These are phyloP conservation scores for Erodium moschatum DNA, from an alignment of 441 rosid species.

Conservation along the genomic window DNA sequence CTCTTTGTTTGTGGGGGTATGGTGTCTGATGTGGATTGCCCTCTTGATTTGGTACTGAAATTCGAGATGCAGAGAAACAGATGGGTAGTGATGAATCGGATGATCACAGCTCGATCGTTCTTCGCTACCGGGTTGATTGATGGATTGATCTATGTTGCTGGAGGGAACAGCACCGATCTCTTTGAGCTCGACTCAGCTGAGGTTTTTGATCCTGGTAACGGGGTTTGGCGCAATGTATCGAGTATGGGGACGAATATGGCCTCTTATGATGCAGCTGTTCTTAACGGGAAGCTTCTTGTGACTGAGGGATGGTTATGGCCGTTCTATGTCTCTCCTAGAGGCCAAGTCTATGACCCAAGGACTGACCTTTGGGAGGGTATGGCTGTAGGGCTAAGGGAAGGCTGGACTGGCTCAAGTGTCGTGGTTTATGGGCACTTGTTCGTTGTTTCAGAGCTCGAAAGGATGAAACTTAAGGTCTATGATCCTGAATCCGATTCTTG, in stretches of 20 bases:
- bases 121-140: conserved; percentile 64
- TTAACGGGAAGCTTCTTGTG: conserved; percentile 72
- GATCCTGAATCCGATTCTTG: conserved; percentile 50
- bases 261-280: conserved; percentile 70
- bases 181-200: conserved; percentile 70
- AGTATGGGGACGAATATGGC: conserved; percentile 78
- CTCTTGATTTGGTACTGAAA: conserved; percentile 68
- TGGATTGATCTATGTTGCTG: conserved; percentile 73
- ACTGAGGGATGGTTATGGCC: conserved; percentile 98
- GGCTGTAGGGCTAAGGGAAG: conserved; percentile 73
- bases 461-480: conserved; percentile 90
- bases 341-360: conserved; percentile 73
- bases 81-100: conserved; percentile 61
- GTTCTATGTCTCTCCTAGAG: conserved; percentile 69
- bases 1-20: conserved; percentile 78
- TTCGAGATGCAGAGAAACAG: conserved; percentile 68
- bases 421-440: conserved; percentile 63
- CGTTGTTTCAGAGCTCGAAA: conserved; percentile 69
- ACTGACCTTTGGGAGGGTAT: conserved; percentile 62
- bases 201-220: conserved; percentile 58
- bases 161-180: conserved; percentile 63
- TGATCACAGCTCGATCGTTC: conserved; percentile 70
- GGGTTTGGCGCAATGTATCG: conserved; percentile 50
- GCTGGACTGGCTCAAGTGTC: conserved; percentile 90
- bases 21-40: conserved; percentile 69